Conservation (phyloP, 352 stramenopile genomes). For the Phytophthora pseudosyringae region DNA sequence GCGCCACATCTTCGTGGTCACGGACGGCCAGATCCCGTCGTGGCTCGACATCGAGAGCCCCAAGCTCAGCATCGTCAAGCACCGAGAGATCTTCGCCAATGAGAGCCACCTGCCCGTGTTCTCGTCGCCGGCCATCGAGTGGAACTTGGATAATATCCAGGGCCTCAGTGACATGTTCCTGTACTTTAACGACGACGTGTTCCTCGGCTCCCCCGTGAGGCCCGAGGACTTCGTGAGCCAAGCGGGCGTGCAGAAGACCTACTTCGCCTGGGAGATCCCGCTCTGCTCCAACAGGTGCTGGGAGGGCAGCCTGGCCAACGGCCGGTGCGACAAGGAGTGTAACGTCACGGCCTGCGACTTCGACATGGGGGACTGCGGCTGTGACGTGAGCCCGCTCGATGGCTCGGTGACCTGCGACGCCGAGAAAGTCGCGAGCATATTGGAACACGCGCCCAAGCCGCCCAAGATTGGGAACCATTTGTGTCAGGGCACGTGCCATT, state of each 20-base stretch:
- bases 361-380: slow-evolving; percentile 94
- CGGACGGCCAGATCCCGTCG: slow-evolving; percentile 93
- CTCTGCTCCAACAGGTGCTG: slow-evolving; percentile 86
- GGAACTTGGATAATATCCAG: slow-evolving; percentile 93
- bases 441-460: slow-evolving; percentile 55
- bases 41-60: slow-evolving; percentile 92
- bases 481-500: slow-evolving; percentile 79
- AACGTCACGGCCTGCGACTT: slow-evolving; percentile 91
- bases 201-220: slow-evolving; percentile 87
- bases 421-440: slow-evolving; percentile 65
- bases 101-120: slow-evolving; percentile 92
- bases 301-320: slow-evolving; percentile 81
- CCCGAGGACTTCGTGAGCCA: slow-evolving; percentile 94
- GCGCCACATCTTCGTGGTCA: slow-evolving; percentile 94
- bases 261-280: slow-evolving; percentile 94
- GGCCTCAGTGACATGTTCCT: slow-evolving; percentile 93
- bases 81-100: slow-evolving; percentile 93
- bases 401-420: slow-evolving; percentile 61
- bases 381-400: slow-evolving; percentile 57
- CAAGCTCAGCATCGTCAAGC: slow-evolving; percentile 88
- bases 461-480: slow-evolving; percentile 61
- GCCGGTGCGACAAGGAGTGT: slow-evolving; percentile 89
- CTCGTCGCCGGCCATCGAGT: slow-evolving; percentile 94
- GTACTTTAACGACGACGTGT: slow-evolving; percentile 98
- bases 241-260: slow-evolving; percentile 89